Evolutionary conservation across 2,329 filamentous ascomycete genomes (phyloP), one percentile per base, ranked within the genome.

Genomic region (Bisporella sp.): DNA sequence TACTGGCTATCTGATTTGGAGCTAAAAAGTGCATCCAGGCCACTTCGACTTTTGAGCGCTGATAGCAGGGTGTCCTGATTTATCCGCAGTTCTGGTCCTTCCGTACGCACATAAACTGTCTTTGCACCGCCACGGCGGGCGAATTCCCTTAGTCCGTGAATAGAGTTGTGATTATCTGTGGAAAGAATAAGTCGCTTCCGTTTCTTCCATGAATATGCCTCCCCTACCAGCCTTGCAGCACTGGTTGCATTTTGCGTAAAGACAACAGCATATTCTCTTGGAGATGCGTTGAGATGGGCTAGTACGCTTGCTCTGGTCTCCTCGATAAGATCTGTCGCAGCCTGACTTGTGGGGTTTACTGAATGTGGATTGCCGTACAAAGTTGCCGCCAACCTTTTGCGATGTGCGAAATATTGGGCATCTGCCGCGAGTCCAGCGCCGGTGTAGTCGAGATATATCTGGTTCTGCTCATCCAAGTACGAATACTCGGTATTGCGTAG

Each of bases 391-490:
- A 69, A 56, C 0, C 68, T 67, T 21, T 54, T 50, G 6, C 60
- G 54, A 47, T 70, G 68, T 1, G 64, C 64, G 3, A 48, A 53
- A 44, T 64, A 52, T 54, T 72, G 70, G 1, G 61, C 47, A 1
- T 57, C 58, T 3, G 69, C 62, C 0, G 67, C 62, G 2, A 72
- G 64, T 0, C 69, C 65, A 0, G 68, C 59, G 9, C 70, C 70
- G 1, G 69, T 69, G 54, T 71, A 72, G 60, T 72, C 70, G 4
- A 72, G 61, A 46, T 72, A 72, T 3, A 69, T 56, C 39, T 72
- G 70, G 40, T 61, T 48, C 33, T 71, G 62, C 31, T 64, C 58
- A 54, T 71, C 68, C 13, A 72, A 64, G 35, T 66, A 68, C 30
- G 57, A 50, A 48, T 72, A 72, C 35, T 71, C 66, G 7, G 56